Evolutionary conservation across 2,329 filamentous ascomycete genomes (phyloP).

Genomic region (Nannizziopsis arthrosporioides): DNA sequence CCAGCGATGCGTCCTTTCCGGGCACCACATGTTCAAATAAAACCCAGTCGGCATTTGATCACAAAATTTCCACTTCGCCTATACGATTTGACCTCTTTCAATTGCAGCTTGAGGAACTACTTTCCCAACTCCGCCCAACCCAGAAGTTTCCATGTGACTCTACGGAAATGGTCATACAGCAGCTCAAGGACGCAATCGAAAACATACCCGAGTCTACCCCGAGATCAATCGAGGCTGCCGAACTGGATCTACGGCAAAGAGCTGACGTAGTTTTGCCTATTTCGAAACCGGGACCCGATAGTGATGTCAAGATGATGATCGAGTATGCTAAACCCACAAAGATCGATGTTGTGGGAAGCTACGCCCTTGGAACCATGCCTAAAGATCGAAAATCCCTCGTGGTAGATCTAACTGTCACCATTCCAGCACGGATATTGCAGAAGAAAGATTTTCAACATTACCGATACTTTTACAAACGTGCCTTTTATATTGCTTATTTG

Average conservation of each 20-base stretch:
- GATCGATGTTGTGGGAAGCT: conserved; percentile 83
- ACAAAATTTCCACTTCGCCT: conserved; percentile 30
- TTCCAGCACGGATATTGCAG: conserved; percentile 70
- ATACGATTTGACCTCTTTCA: conserved; percentile 56
- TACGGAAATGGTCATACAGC: conserved; percentile 44
- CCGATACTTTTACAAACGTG: conserved; percentile 87
- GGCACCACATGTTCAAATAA: conserved; percentile 9
- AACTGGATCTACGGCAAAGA: conserved; percentile 51
- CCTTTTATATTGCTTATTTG: conserved; percentile 80
- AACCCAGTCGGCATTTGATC: conserved; percentile 21
- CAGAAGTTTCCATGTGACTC: conserved; percentile 46
- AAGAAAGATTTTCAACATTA: conserved; percentile 90
- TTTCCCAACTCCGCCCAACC: conserved; percentile 46
- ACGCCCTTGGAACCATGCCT: conserved; percentile 62
- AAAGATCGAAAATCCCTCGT: conserved; percentile 46
- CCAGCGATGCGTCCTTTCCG: neutral
- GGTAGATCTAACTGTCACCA: conserved; percentile 76
- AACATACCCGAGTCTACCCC: conserved; percentile 41
- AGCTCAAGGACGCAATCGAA: conserved; percentile 47
- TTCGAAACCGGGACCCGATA: conserved; percentile 63
- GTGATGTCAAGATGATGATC: conserved; percentile 70
- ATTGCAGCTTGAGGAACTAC: conserved; percentile 53
- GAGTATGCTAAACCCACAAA: conserved; percentile 62
- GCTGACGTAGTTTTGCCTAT: conserved; percentile 67
- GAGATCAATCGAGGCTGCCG: conserved; percentile 51